Evolutionary conservation across 495 filamentous ascomycete species (phyloP), one percentile per base, ranked within the genome.

Genomic region (Eremomyces bilateralis): DNA sequence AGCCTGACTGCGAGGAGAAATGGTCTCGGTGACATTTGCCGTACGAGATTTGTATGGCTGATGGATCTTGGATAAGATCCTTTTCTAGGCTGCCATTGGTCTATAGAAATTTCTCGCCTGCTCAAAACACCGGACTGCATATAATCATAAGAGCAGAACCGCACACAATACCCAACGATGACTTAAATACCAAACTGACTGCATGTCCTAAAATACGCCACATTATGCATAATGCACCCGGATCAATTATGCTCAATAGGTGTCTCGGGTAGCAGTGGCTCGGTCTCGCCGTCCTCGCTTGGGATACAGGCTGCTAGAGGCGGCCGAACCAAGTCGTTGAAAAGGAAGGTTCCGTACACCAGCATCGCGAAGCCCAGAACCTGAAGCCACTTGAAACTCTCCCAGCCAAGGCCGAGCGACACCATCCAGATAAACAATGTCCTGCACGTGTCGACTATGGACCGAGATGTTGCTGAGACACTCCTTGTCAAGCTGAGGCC

Each of bases 401-500:
- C 88, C 88, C 88, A 97, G 34, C 88, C 83, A 0, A 97, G 66
- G 4, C 76, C 82, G 6, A 97, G 65, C 2, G 80, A 90, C 13
- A 93, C 80, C 19, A 97, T 64, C 88, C 88, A 97, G 59, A 97
- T 95, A 63, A 95, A 95, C 2, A 97, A 65, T 0, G 88, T 97
- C 1, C 88, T 75, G 61, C 83, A 94, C 1, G 90, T 97, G 51
- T 97, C 88, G 44, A 97, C 94, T 10, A 83, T 92, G 37, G 80
- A 90, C 33, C 88, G 73, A 0, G 84, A 77, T 0, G 88, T 97
- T 15, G 88, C 88, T 29, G 73, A 80, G 34, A 97, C 82, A 42
- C 57, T 69, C 24, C 80, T 71, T 2, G 88, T 97, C 4, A 97
- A 84, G 3, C 73, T 79, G 12, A 97, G 71, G 20, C 88, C 88